phyloP scores from a whole-genome alignment of 305 asterid genomes.

The Caryopteris hybrid region DNA sequence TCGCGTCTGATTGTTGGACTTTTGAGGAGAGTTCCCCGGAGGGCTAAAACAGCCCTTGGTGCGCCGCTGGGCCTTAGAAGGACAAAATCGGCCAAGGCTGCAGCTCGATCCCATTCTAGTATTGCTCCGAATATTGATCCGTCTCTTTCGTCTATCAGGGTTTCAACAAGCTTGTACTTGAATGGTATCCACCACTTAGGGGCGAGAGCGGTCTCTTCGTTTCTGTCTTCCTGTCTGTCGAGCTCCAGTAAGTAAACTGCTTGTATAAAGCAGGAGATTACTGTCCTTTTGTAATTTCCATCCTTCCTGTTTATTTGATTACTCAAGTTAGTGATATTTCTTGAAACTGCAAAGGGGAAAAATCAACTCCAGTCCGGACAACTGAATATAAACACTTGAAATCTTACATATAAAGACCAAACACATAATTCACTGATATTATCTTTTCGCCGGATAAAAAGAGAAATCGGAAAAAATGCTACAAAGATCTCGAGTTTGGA shows the following conservation, averaged over 20 bases:
- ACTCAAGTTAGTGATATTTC: not conserved
- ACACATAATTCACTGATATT: not conserved
- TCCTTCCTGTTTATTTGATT: slow-evolving; percentile 62
- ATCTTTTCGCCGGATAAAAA: too few relatives aligned
- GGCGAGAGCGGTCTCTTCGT: slow-evolving; percentile 63
- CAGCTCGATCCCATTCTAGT: slow-evolving; percentile 92
- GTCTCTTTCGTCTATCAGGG: slow-evolving; percentile 77
- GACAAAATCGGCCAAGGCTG: slow-evolving; percentile 76
- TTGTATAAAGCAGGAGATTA: slow-evolving; percentile 91
- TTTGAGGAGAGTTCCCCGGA: slow-evolving; percentile 82
- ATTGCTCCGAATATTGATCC: slow-evolving; percentile 92
- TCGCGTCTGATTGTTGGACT: slow-evolving; percentile 80
- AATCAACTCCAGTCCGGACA: not conserved
- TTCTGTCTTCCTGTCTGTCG: slow-evolving; percentile 83
- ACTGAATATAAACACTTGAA: not conserved
- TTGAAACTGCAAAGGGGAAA: not conserved
- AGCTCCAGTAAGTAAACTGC: slow-evolving; percentile 93
- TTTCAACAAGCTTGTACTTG: slow-evolving; percentile 79
- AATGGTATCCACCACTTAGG: slow-evolving; percentile 98
- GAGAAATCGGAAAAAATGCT: too few relatives aligned
- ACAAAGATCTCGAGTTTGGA: too few relatives aligned
- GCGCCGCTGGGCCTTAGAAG: slow-evolving; percentile 84
- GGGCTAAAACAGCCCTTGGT: slow-evolving; percentile 73
- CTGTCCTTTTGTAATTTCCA: slow-evolving; percentile 77
- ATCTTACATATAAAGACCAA: not conserved